Conservation (phyloP, 2,329 filamentous ascomycete species). For the Alternaria postmessia region DNA sequence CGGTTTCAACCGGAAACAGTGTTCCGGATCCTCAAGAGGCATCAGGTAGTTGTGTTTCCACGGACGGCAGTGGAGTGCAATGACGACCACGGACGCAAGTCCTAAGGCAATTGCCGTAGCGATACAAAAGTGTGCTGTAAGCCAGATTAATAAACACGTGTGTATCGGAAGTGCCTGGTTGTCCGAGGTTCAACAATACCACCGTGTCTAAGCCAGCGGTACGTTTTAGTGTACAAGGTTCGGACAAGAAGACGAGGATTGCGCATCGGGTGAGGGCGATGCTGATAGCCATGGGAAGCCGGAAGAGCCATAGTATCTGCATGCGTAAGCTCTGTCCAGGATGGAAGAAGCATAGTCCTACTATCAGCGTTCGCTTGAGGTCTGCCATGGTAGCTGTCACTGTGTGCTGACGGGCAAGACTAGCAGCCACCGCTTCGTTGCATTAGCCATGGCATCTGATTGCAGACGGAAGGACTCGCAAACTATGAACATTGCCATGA, state of each 20-base stretch:
- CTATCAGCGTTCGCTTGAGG: conserved; percentile 25
- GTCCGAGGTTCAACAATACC: conserved; percentile 22
- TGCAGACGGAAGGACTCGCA: conserved; percentile 19
- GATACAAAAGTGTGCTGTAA: conserved; percentile 29
- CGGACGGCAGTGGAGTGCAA: conserved; percentile 33
- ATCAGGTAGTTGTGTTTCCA: conserved; percentile 31
- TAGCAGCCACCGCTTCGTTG: conserved; percentile 23
- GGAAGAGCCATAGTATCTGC: conserved; percentile 34
- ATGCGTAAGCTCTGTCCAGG: conserved; percentile 9
- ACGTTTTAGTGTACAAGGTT: conserved; percentile 31
- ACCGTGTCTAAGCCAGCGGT: conserved; percentile 26
- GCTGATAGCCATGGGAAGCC: conserved; percentile 29
- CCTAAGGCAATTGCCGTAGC: conserved; percentile 16
- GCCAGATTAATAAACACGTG: conserved; percentile 20
- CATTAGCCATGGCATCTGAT: conserved; percentile 15
- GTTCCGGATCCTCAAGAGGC: conserved; percentile 19
- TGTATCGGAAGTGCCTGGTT: background rate
- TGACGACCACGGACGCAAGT: conserved; percentile 17
- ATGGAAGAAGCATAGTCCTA: conserved; percentile 1
- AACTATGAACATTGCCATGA: conserved; percentile 23
- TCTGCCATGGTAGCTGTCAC: conserved; percentile 12
- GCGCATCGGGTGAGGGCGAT: conserved; percentile 31
- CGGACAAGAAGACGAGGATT: conserved; percentile 38
- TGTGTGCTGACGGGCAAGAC: conserved; percentile 24
- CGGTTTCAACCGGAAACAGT: conserved; percentile 31